Evolutionary conservation across 2,329 filamentous ascomycete species (phyloP).

Genomic region (Colletotrichum sidae): DNA sequence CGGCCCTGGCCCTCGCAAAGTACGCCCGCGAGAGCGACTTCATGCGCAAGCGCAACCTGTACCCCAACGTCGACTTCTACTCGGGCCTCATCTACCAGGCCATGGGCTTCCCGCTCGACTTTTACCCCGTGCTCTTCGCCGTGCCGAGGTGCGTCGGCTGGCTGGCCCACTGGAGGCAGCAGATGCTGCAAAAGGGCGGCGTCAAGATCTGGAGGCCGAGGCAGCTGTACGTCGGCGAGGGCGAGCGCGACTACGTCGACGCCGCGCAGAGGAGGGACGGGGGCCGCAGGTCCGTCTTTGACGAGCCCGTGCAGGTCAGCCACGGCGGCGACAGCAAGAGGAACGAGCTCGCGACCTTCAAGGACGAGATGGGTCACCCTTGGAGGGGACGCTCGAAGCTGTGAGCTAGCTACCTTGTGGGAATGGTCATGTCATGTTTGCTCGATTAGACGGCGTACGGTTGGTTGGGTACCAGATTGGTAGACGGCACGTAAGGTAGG

Average conservation of each 20-base stretch:
- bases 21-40: constrained; percentile 59
- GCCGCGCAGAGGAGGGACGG: constrained; percentile 48
- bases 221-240: constrained; percentile 60
- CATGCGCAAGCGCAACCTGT: constrained; percentile 60
- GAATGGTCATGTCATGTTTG: too few relatives aligned
- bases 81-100: constrained; percentile 64
- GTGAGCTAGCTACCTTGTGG: neutral
- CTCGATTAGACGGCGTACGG: constrained; percentile 5
- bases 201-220: constrained; percentile 64
- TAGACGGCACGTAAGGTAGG: constrained; percentile 1
- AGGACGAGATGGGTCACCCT: constrained; percentile 49
- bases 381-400: constrained; percentile 35
- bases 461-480: neutral
- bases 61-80: constrained; percentile 66
- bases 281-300: constrained; percentile 46
- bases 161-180: constrained; percentile 64
- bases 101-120: constrained; percentile 64
- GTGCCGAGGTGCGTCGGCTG: constrained; percentile 63
- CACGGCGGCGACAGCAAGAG: constrained; percentile 58
- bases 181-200: constrained; percentile 57
- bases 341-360: constrained; percentile 53
- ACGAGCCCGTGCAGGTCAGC: constrained; percentile 49
- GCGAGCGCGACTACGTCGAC: constrained; percentile 57
- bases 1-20: constrained; percentile 58
- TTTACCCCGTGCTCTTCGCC: constrained; percentile 63